Conservation (phyloP, 371 early-diverging fungal species). For the Smittium culicis region DNA sequence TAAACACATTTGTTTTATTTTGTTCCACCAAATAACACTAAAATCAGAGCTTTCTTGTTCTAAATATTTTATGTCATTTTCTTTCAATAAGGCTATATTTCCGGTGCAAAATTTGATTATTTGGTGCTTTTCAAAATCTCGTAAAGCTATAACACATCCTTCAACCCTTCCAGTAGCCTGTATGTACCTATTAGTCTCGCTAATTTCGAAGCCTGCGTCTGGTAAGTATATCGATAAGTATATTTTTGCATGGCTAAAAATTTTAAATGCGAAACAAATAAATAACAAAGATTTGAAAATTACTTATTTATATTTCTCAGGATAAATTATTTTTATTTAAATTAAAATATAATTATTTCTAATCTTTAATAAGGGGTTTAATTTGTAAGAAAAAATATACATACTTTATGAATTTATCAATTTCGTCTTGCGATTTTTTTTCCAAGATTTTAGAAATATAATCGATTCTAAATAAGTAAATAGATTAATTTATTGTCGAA, state of each 20-base stretch:
- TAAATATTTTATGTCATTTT: slow-evolving; percentile 51
- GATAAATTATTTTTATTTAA: too few species aligned
- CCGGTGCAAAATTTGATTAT: slow-evolving; percentile 65
- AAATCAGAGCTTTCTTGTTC: slow-evolving; percentile 59
- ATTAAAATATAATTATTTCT: too few species aligned
- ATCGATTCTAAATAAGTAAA: too few species aligned
- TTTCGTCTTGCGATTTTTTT: too few species aligned
- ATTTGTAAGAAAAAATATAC: too few species aligned
- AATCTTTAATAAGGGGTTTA: too few species aligned
- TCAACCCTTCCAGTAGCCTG: slow-evolving; percentile 52
- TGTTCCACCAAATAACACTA: slow-evolving; percentile 69
- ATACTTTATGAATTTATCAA: too few species aligned
- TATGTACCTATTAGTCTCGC: slow-evolving; percentile 58
- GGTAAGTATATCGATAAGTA: slow-evolving; percentile 67
- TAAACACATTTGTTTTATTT: slow-evolving; percentile 53
- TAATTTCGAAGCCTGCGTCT: slow-evolving; percentile 66
- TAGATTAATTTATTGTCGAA: too few species aligned
- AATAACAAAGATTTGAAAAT: too few species aligned
- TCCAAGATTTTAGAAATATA: too few species aligned
- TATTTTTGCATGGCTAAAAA: slow-evolving; percentile 35
- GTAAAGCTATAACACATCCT: slow-evolving; percentile 72
- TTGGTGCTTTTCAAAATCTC: slow-evolving; percentile 55
- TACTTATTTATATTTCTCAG: too few species aligned
- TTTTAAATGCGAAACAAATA: too few species aligned
- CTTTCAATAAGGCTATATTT: slow-evolving; percentile 52